These are phyloP conservation scores for Phyllachora maydis DNA, from an alignment of 2,329 filamentous ascomycete species.

Conservation along the genomic window DNA sequence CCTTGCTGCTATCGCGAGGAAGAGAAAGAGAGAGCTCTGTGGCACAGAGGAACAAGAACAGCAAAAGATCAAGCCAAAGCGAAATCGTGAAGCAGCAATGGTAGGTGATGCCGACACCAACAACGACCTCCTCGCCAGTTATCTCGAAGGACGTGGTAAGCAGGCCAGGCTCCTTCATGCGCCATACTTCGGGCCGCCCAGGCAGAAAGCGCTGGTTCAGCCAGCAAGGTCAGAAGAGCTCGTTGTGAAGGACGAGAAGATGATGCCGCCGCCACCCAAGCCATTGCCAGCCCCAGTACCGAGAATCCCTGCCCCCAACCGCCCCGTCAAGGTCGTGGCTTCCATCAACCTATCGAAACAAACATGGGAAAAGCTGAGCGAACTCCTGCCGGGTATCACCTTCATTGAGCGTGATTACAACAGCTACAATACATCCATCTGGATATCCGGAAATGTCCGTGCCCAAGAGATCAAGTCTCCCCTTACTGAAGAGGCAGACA, in stretches of 20 bases:
- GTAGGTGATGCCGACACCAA: no score
- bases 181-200: slow-evolving; percentile 4
- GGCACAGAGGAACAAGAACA: no score
- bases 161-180: slow-evolving; percentile 6
- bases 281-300: slow-evolving; percentile 6
- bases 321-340: slow-evolving; percentile 7
- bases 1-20: no score
- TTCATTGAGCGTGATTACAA: slow-evolving; percentile 10
- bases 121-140: slow-evolving; percentile 9
- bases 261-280: slow-evolving; percentile 3
- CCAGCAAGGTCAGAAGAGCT: background rate
- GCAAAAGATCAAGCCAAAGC: no score
- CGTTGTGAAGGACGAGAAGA: slow-evolving; percentile 1
- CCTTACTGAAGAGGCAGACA: slow-evolving; percentile 42
- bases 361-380: slow-evolving; percentile 4
- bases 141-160: slow-evolving; percentile 7
- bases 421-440: slow-evolving; percentile 6
- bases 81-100: no score
- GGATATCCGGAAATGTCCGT: slow-evolving; percentile 6
- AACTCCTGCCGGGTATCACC: slow-evolving; percentile 6
- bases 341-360: slow-evolving; percentile 4
- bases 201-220: background rate
- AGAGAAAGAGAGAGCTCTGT: no score
- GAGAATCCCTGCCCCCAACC: slow-evolving; percentile 2
- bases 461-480: slow-evolving; percentile 10